Conservation (phyloP, 192 early-diverging fungal species). For the Coemansia sp. region DNA sequence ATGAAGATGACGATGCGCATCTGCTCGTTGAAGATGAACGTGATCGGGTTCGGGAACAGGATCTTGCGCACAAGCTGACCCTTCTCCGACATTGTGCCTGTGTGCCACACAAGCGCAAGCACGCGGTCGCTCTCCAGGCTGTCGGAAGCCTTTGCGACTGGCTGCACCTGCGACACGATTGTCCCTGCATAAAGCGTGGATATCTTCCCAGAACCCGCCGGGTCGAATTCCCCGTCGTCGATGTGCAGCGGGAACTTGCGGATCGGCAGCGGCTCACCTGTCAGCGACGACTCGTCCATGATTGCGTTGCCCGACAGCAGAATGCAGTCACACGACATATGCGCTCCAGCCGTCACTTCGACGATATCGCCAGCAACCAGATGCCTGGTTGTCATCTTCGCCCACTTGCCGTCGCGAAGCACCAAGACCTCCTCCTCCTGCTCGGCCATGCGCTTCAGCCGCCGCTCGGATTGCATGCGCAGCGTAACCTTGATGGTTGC, state of each 20-base stretch:
- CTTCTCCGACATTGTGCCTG: conserved; percentile 57
- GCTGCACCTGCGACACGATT: conserved; percentile 55
- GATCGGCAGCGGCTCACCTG: conserved; percentile 77
- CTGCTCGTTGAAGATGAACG: conserved; percentile 73
- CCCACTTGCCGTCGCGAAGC: conserved; percentile 64
- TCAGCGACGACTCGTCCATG: conserved; percentile 72
- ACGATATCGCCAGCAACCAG: conserved; percentile 70
- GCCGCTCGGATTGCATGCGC: conserved; percentile 56
- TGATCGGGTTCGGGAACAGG: conserved; percentile 63
- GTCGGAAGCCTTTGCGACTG: conserved; percentile 19
- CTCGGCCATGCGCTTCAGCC: conserved; percentile 62
- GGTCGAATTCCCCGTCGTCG: conserved; percentile 52
- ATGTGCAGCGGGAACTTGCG: conserved; percentile 70
- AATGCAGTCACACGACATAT: conserved; percentile 71
- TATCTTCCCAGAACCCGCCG: conserved; percentile 49
- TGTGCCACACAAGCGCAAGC: conserved; percentile 50
- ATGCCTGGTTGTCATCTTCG: conserved; percentile 51
- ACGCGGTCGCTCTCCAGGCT: conserved; percentile 23
- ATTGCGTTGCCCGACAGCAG: conserved; percentile 68
- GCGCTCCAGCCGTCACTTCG: conserved; percentile 45
- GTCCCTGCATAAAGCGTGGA: conserved; percentile 73
- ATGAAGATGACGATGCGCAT: conserved; percentile 62
- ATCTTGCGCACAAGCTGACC: conserved; percentile 69
- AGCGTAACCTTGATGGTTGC: conserved; percentile 61
- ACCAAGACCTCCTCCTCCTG: conserved; percentile 52